A percentile compares a stretch with the other conserved stretches of the same genome.
phyloP scores from a whole-genome alignment of 345 rosid genomes.

The Eucalyptus globulus region DNA sequence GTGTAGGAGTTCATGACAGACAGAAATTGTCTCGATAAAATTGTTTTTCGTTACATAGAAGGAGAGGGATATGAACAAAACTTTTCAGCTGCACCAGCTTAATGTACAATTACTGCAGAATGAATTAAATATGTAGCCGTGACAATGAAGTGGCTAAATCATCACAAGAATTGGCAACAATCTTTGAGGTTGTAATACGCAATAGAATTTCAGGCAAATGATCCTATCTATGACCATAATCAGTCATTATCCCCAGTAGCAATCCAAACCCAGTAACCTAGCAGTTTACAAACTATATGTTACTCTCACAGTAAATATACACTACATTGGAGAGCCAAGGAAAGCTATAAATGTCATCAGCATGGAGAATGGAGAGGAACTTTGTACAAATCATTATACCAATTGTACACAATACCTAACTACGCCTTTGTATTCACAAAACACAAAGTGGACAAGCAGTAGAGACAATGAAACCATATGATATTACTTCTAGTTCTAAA shows the following conservation, averaged over 20 bases:
- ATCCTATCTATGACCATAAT: background rate
- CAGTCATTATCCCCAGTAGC: background rate
- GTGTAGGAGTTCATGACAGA: background rate
- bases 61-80: background rate
- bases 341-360: no score
- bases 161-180: background rate
- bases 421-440: no score
- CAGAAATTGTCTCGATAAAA: rapidly evolving
- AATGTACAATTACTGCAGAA: background rate
- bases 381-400: rapidly evolving
- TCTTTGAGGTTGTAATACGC: background rate
- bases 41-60: background rate
- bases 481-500: no score
- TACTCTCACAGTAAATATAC: no score
- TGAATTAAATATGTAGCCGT: background rate
- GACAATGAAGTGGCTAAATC: background rate
- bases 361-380: no score
- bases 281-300: no score
- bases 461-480: no score
- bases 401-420: no score
- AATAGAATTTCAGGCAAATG: background rate
- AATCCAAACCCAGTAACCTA: background rate
- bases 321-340: no score
- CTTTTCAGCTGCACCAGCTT: background rate
- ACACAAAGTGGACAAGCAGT: no score